Percentiles rank a stretch among this genome's conserved stretches.
These are phyloP conservation scores for Ophiobolus disseminans DNA, from an alignment of 2,329 filamentous ascomycete species.

Conservation along the genomic window DNA sequence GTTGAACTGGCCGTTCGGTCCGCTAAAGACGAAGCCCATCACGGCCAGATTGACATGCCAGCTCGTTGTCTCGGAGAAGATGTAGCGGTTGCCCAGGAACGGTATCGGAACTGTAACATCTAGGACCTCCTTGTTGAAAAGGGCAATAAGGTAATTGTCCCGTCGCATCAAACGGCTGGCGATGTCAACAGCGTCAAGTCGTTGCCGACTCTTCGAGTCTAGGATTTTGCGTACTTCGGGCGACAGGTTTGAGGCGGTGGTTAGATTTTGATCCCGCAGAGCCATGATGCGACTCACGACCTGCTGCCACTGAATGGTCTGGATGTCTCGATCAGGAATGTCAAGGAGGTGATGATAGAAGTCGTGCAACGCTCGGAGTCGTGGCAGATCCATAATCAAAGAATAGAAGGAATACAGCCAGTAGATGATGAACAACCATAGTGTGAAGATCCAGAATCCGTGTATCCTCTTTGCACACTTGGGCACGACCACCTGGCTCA, in stretches of 20 bases:
- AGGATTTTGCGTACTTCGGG: slow-evolving; percentile 67
- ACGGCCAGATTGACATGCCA: slow-evolving; percentile 93
- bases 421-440: slow-evolving; percentile 87
- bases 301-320: slow-evolving; percentile 93
- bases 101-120: slow-evolving; percentile 87
- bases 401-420: slow-evolving; percentile 82
- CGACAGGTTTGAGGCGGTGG: slow-evolving; percentile 72
- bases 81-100: slow-evolving; percentile 76
- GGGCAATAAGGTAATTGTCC: slow-evolving; percentile 94
- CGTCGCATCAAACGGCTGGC: slow-evolving; percentile 95
- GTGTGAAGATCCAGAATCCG: slow-evolving; percentile 74
- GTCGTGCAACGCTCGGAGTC: slow-evolving; percentile 78
- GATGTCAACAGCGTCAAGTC: slow-evolving; percentile 95
- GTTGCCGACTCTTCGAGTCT: slow-evolving; percentile 87
- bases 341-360: slow-evolving; percentile 85
- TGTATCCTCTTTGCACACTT: slow-evolving; percentile 80
- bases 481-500: slow-evolving; percentile 69
- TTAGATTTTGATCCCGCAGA: slow-evolving; percentile 83
- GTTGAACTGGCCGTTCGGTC: slow-evolving; percentile 79
- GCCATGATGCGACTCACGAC: slow-evolving; percentile 85
- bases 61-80: slow-evolving; percentile 88
- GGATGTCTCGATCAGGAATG: slow-evolving; percentile 85
- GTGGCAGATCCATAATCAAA: slow-evolving; percentile 74
- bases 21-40: slow-evolving; percentile 92
- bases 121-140: slow-evolving; percentile 96